Base-by-base conservation (phyloP, 73 alveolate species). In the Tetrahymena malaccensis region DNA sequence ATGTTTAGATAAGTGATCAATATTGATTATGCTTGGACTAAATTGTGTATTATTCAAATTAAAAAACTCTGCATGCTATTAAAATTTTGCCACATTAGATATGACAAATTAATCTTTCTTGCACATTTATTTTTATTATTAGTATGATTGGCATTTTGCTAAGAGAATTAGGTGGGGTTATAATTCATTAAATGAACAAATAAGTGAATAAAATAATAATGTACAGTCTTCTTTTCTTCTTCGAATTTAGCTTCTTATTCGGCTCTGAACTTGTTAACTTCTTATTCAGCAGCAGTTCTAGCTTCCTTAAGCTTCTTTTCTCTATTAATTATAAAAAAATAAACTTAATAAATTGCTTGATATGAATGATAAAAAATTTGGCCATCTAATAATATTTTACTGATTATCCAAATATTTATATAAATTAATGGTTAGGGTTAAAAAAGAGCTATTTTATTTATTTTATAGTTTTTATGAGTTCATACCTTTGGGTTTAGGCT, bases 261-360 rank as follows among this genome's bases (percentile, higher is more conserved):
- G 55, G 94, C 85, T 25, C 97, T 55, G 70, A 89, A 95, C 34
- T 85, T 93, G 70, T 89, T 94, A 37, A 95, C 94, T 95, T 95
- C 97, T 93, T 95, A 93, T 85, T 95, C 97, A 95, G 97, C 97
- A 85, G 97, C 97, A n/a, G 94, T 93, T 89, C 94, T 95, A n/a
- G 97, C 97, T 43, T 95, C 97, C 85, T 95, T 95, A 27, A 95
- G 93, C 55, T 95, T 95, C 85, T 93, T 95, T 57, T 95, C 97
- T 95, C 97, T 95, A 70, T 27, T 70, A 7, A 70, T 70, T 70
- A 8, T 27, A 10, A 70, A 22, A 25, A 70, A 70, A 70, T 70
- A 22, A 19, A 27, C 83, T 50, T 50, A 50, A 70, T 70, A 27
- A 70, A n/a, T 7, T 70, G 37, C 89, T 70, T 70, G 43, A 70